Base-by-base conservation (phyloP, 495 filamentous ascomycete species). In the Hyaloscypha variabilis region DNA sequence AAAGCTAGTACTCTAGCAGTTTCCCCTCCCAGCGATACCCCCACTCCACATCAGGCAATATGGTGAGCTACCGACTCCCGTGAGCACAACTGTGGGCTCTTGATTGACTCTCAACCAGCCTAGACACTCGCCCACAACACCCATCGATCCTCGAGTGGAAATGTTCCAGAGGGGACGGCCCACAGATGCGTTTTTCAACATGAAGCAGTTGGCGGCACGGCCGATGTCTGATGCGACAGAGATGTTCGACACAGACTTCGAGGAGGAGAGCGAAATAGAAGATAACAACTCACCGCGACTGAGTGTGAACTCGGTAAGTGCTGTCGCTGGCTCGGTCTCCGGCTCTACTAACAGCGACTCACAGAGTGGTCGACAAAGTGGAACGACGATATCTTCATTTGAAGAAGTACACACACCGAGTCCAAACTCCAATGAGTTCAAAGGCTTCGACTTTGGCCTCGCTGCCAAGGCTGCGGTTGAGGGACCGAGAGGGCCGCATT, bases 401-500 rank as follows among this genome's bases (percentile, higher is more conserved):
- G 91, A 93, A 67, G 91, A 92, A 70, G 77, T 88, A 14, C 86
- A 84, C 23, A 94, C 91, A 24, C 70, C 70, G 13, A 68, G 65
- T 60, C 91, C 90, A 26, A 79, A 80, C 53, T 88, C 86, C 39
- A 30, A 70, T 14, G 66, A 72, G 28, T 72, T 78, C 63, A 62
- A 67, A 21, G 69, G 69, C 26, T 83, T 84, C 71, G 71, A 81
- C 55, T 87, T 88, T 52, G 69, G 74, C 71, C 75, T 67, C 69
- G 75, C 55, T 55, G 72, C 30, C 69, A 69, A 78, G 60, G 90
- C 87, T 71, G 79, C 87, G 39, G 88, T 93, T 2, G 85, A 92
- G 71, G 93, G 93, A 25, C 93, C 93, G 6, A 82, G 80, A 66
- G 93, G 94, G 5, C 94, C 93, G 3, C 94, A 97, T 78, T 81